Evolutionary conservation across 805 yeast species (phyloP).

Genomic region (Cephaloascus fragrans): DNA sequence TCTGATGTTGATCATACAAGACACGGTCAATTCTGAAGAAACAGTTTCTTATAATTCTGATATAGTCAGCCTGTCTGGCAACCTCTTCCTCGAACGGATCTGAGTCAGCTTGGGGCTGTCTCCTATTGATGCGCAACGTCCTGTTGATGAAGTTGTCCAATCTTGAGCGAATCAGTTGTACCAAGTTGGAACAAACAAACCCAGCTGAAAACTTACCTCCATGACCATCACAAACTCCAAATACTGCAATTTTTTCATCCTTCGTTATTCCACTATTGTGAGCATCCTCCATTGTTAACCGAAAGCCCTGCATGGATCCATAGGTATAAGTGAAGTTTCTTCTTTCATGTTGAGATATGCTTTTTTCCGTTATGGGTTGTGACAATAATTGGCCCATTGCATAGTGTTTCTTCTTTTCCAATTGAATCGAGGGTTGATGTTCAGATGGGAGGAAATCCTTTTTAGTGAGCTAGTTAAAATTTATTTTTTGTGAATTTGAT

Average conservation of each 20-base stretch:
- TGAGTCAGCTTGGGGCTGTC: slow-evolving; percentile 1
- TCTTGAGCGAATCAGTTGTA: slow-evolving; percentile 19
- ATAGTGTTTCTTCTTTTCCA: background rate
- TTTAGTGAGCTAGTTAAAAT: too few species aligned
- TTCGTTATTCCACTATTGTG: slow-evolving; percentile 43
- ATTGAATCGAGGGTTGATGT: too few species aligned
- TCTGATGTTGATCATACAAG: slow-evolving; percentile 7
- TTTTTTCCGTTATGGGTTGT: slow-evolving; percentile 64
- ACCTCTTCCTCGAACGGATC: background rate
- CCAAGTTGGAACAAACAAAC: slow-evolving; percentile 35
- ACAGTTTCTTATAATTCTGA: slow-evolving; percentile 16
- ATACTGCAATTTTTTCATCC: slow-evolving; percentile 33
- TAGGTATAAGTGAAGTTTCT: slow-evolving; percentile 42
- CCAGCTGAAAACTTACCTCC: slow-evolving; percentile 62
- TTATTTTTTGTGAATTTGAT: too few species aligned
- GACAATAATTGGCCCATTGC: slow-evolving; percentile 68
- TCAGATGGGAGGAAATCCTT: too few species aligned
- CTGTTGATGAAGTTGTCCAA: slow-evolving; percentile 9
- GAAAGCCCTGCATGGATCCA: slow-evolving; percentile 74
- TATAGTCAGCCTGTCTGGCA: slow-evolving; percentile 6
- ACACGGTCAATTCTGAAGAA: slow-evolving; percentile 27
- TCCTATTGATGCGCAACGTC: slow-evolving; percentile 1
- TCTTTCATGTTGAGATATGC: slow-evolving; percentile 31
- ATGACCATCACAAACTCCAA: slow-evolving; percentile 78
- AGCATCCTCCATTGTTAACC: slow-evolving; percentile 71